Evolutionary conservation across 331 rosid species (phyloP), one percentile per base, ranked within the genome.

Genomic region (Quercus tomentella): DNA sequence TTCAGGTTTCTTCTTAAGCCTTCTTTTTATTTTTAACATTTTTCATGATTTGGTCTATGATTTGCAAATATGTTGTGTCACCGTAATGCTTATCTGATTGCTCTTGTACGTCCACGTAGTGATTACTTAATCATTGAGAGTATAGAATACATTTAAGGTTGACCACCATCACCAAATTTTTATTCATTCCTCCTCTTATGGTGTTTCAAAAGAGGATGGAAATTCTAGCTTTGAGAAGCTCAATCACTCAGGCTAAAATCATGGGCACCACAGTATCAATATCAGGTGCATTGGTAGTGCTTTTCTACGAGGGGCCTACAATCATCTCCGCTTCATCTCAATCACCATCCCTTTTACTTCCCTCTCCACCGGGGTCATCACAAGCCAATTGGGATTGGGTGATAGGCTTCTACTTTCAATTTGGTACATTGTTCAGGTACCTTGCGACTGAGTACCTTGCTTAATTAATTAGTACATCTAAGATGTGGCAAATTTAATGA

Each of bases 251-350:
- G 76, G 98, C 96, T 14, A 94, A 94, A 70, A 79, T 92, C 12
- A 35, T 88, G 78, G 98, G 98, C 11, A 88, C 97, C 6, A 11
- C 85, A 41, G 91, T 92, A 72, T 94, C 97, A 65, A 89, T 94
- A 74, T 30, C 88, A 61, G 98, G 98, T 74, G 98, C 98, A 85
- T 92, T 94, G 75, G 92, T 90, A 14, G 96, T 91, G 51, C 87
- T 93, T 57, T 86, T 94, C 3, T 94, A 88, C 81, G 83, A 73
- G 84, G 98, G 98, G 68, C 97, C 95, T 16, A 80, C 86, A 15
- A 84, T 92, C 41, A 37, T 85, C 69, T 20, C 83, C 45, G 57
- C 74, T 7, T 30, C 83, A 56, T 22, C 85, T 68, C 87, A 65
- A 11, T 26, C 87, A 30, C 62, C 80, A 21, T 61, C 89, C 10